Base-by-base conservation (phyloP, 2,329 filamentous ascomycete species). In the Neoascochyta sp. region DNA sequence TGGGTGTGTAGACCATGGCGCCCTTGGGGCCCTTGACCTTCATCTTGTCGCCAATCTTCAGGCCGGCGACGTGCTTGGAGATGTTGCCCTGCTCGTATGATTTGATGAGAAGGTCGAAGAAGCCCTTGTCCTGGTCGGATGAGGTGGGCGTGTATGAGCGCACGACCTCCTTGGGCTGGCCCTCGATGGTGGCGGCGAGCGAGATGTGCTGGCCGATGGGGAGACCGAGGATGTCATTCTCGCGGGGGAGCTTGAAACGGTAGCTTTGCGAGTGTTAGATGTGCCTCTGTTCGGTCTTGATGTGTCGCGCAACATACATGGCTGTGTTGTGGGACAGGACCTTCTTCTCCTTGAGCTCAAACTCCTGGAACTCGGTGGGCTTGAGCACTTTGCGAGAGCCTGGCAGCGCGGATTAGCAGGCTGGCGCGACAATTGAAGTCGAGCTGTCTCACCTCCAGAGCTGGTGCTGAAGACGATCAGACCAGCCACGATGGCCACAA, bases 161-260 rank as follows among this genome's bases (percentile, higher is more conserved):
- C 13, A 65, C 55, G 36, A 65, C 55, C 45, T 62, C 50, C 28
- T 63, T 63, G 29, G 63, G 62, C 38, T 66, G 65, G 42, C 66
- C 66, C 23, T 57, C 59, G 24, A 69, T 61, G 16, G 54, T 64
- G 15, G 59, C 90, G 49, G 84, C 86, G 60, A 98, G 87, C 42
- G 90, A 95, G 68, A 98, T 95, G 74, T 98, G 92, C 72, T 98
- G 92, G 60, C 92, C 92, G 70, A 96, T 96, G 48, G 92, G 90
- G 23, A 96, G 84, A 58, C 92, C 92, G 56, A 96, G 86, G 63
- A 95, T 87, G 49, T 85, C 78, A 52, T 73, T 82, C 22, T 81
- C 70, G 29, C 74, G 74, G 34, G 89, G 89, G 22, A 98, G 85
- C 45, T 76, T 75, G 71, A 96, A 95, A 58, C 92, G 88, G 75